phyloP scores from a whole-genome alignment of 164 flowering plant species.

The Tetrastigma voinierianum region DNA sequence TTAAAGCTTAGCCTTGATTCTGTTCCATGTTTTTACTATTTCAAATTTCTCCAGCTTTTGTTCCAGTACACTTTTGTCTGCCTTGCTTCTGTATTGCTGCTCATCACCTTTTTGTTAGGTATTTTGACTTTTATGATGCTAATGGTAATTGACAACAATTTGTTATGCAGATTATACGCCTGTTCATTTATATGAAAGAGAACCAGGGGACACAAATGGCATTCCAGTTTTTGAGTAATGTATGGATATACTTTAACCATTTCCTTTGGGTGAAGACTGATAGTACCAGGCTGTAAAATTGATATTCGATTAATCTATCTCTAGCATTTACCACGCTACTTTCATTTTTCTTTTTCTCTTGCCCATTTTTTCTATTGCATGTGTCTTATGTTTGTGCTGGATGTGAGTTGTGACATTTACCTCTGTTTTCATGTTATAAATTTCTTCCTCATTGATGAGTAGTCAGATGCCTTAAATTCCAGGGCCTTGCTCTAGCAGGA shows the following conservation, averaged over 20 bases:
- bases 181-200: conserved; percentile 75
- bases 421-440: too few species aligned
- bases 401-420: too few species aligned
- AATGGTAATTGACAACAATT: background rate
- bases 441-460: too few species aligned
- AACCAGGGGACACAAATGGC: conserved; percentile 67
- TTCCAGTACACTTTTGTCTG: too few species aligned
- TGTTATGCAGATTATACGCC: conserved; percentile 75
- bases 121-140: conserved; percentile 2
- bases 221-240: conserved; percentile 83
- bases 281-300: background rate
- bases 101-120: background rate
- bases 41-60: too few species aligned
- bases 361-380: background rate
- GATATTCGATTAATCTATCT: background rate
- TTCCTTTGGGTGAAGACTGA: background rate
- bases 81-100: background rate
- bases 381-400: background rate
- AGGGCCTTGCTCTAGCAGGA: too few species aligned
- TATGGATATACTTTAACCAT: conserved; percentile 28
- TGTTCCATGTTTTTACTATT: too few species aligned
- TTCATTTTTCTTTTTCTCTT: background rate
- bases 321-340: background rate
- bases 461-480: too few species aligned
- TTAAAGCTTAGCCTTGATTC: too few species aligned